Conservation (phyloP, 495 filamentous ascomycete species). For the Opeltia flavorubescens region DNA sequence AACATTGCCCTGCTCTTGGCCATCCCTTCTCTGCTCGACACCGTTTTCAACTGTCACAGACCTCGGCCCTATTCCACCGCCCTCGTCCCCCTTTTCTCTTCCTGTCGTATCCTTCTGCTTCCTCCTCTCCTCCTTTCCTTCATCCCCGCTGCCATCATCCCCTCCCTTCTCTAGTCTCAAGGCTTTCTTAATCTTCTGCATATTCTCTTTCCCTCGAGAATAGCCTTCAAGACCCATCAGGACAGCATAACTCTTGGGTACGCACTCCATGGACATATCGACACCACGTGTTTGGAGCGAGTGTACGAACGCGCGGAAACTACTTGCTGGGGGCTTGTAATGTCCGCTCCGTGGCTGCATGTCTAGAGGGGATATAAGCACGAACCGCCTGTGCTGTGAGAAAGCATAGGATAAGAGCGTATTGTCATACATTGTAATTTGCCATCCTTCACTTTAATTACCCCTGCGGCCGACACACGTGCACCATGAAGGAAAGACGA, state of each 20-base stretch:
- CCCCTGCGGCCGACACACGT: conserved; percentile 67
- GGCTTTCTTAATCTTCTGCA: conserved; percentile 41
- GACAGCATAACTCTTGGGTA: conserved; percentile 69
- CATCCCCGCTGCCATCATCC: conserved; percentile 8
- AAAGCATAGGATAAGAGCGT: neutral
- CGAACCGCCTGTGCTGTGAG: neutral
- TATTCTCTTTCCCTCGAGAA: conserved; percentile 27
- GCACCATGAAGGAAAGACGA: conserved; percentile 73
- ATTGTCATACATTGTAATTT: conserved; percentile 34
- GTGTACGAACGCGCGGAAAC: conserved; percentile 68
- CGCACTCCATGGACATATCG: conserved; percentile 63
- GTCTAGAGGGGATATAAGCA: neutral
- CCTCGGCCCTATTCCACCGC: too few relatives aligned
- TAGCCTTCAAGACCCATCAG: conserved; percentile 75
- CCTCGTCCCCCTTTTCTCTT: conserved; percentile 7
- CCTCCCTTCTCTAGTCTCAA: conserved; percentile 16
- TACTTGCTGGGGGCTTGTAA: conserved; percentile 67
- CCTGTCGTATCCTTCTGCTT: neutral
- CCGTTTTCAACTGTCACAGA: too few relatives aligned
- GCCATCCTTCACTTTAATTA: conserved; percentile 75
- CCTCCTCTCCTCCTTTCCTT: conserved; percentile 1
- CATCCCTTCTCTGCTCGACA: too few relatives aligned
- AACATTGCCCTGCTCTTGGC: too few relatives aligned
- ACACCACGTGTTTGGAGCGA: conserved; percentile 57
- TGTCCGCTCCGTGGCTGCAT: conserved; percentile 51